Base-by-base conservation (phyloP, 169 alveolate genomes). In the Eimeria acervulina region DNA sequence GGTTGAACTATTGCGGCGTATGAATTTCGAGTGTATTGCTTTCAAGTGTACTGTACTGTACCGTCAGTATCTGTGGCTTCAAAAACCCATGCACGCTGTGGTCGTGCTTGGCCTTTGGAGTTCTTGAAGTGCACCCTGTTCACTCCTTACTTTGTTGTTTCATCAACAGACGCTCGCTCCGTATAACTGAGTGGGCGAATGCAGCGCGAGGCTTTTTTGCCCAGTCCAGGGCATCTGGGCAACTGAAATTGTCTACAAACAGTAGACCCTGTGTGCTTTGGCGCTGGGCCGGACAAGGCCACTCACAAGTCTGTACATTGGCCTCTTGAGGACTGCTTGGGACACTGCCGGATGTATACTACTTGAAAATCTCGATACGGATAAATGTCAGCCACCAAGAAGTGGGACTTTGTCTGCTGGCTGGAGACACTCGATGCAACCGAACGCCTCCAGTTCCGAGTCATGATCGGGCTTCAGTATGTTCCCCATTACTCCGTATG, bases 371-470 rank as follows among this genome's bases (percentile, higher is more conserved):
- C 2, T 72, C 33, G 5, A 72, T n/a, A 17, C 83, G 89, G 21
- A n/a, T 80, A 28, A 44, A 2, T 28, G 2, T 87, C 66, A 87
- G 19, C 94, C 94, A 15, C 94, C 94, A 63, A 87, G 80, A 31
- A 12, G 63, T 33, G 94, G 94, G 17, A 87, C 94, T 47, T 63
- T 87, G 94, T 87, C 94, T 26, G 66, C 51, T 40, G 94, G 94
- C 61, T 87, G 94, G n/a, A 87, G 83, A 40, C 94, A 87, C 81
- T 87, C 94, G n/a, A 87, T 87, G 83, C 94, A 87, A 47, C 94
- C 94, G 63, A 87, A 87, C 31, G 94, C 94, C 31, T 87, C 94
- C 66, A 87, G 42, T 87, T 87, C 94, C 12, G 94, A 87, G 51
- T 87, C 94, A 23, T 36, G 78, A 42, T 87, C 83, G 4, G 94